Base-by-base conservation (phyloP, 2,329 filamentous ascomycete genomes). In the Fusarium brachygibbosum region DNA sequence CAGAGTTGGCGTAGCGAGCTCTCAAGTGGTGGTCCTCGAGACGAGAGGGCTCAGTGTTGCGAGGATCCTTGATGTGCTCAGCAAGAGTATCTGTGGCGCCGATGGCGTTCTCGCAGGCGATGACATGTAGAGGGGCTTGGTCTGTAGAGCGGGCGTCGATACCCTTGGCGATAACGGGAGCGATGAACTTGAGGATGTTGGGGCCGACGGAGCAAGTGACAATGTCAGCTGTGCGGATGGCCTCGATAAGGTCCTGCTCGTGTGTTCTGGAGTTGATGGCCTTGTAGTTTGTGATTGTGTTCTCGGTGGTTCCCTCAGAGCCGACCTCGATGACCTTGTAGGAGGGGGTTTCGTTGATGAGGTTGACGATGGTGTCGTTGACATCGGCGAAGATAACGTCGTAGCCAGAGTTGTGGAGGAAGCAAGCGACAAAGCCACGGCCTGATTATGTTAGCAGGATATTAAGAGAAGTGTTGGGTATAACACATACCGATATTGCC, bases 41-140 rank as follows among this genome's bases (percentile, higher is more conserved):
- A 54, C 90, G 89, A 50, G 90, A 84, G 38, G 87, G 82, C 21
- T 88, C 84, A 42, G 94, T 93, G 83, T 96, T 91, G 74, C 87
- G 84, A 74, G 90, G 85, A 69, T 90, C 84, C 80, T 91, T 91
- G 84, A 97, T 97, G 85, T 91, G 90, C 40, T 87, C 87, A 71
- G 91, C 93, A 52, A 98, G 91, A 38, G 92, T 93, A 78, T 96
- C 93, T 50, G 96, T 98, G 75, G 94, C 96, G 70, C 93, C 93
- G 78, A 98, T 98, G 79, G 93, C 93, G 81, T 99, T 99, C 85
- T 99, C 96, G 82, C 96, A 99, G 60, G 96, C 96, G 82, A 99
- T 97, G 77, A 99, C 93, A 23, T 94, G 90, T 41, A 98, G 82
- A 10, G 95, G 94, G 67, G 87, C 87, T 56, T 80, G 77, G 42